phyloP scores from a whole-genome alignment of 169 alveolate species.

The Fabrea salina region DNA sequence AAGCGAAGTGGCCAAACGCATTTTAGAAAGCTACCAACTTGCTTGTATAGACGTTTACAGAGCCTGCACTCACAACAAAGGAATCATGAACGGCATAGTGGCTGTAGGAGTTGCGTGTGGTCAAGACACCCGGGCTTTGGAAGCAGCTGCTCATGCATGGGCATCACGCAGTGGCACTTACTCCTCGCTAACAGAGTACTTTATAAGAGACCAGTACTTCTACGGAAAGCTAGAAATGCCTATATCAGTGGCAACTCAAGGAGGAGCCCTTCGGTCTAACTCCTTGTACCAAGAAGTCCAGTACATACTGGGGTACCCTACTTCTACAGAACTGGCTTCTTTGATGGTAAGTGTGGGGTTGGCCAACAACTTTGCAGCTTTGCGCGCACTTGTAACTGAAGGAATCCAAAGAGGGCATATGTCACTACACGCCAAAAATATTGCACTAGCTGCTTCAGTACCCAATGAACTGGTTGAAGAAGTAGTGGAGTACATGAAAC shows the following conservation, averaged over 20 bases:
- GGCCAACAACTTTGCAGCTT: constrained; percentile 81
- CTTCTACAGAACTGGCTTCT: constrained; percentile 60
- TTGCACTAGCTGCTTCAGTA: constrained; percentile 80
- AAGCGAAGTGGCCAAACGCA: constrained; percentile 67
- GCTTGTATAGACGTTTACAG: constrained; percentile 74
- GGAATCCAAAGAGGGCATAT: constrained; percentile 86
- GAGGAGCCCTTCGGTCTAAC: constrained; percentile 81
- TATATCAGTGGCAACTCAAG: constrained; percentile 78
- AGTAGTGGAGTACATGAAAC: constrained; percentile 78
- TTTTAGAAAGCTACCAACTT: constrained; percentile 71
- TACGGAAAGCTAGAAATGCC: constrained; percentile 78
- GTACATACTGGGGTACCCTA: constrained; percentile 71
- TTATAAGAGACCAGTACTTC: constrained; percentile 47
- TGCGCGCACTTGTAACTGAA: constrained; percentile 80
- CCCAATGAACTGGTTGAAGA: constrained; percentile 79
- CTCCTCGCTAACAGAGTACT: constrained; percentile 67
- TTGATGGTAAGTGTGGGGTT: constrained; percentile 79
- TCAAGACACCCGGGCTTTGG: constrained; percentile 85
- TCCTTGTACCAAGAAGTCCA: constrained; percentile 55
- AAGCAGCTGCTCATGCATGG: constrained; percentile 80
- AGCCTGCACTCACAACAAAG: constrained; percentile 87
- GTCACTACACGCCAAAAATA: constrained; percentile 82
- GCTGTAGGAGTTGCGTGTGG: constrained; percentile 85
- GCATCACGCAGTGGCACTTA: constrained; percentile 69
- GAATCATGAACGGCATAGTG: constrained; percentile 86